Percentiles rank a stretch among this genome's conserved stretches.
These are phyloP conservation scores for Furcasterigmium sp. DNA, from an alignment of 2,329 filamentous ascomycete species.

Conservation along the genomic window DNA sequence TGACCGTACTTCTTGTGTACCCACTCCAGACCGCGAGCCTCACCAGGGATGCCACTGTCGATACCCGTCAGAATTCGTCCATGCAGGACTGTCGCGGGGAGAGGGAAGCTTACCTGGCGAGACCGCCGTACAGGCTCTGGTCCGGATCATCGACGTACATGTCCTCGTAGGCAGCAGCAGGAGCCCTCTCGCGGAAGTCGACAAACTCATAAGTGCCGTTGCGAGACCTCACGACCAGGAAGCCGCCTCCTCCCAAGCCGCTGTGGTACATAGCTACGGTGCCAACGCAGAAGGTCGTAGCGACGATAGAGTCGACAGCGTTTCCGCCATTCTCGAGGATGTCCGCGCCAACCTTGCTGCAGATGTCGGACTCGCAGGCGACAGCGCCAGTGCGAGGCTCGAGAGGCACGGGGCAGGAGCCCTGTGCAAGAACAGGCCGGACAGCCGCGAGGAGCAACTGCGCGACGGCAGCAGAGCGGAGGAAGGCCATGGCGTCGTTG, in stretches of 20 bases:
- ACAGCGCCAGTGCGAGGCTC: slow-evolving; percentile 42
- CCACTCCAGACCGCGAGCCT: slow-evolving; percentile 68
- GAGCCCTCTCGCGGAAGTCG: slow-evolving; percentile 82
- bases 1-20: slow-evolving; percentile 63
- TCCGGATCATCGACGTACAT: slow-evolving; percentile 72
- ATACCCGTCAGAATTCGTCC: background rate
- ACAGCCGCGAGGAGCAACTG: slow-evolving; percentile 8
- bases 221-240: slow-evolving; percentile 63
- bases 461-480: slow-evolving; percentile 6
- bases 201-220: slow-evolving; percentile 71
- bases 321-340: slow-evolving; percentile 57
- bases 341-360: slow-evolving; percentile 53
- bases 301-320: slow-evolving; percentile 61
- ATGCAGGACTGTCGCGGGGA: slow-evolving; percentile 18
- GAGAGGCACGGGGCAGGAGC: background rate
- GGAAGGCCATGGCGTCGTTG: slow-evolving; percentile 7
- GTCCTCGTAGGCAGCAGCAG: slow-evolving; percentile 69
- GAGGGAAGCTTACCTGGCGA: slow-evolving; percentile 58
- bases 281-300: slow-evolving; percentile 60
- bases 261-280: slow-evolving; percentile 60
- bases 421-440: slow-evolving; percentile 6
- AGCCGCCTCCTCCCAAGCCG: slow-evolving; percentile 75
- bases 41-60: slow-evolving; percentile 58
- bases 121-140: slow-evolving; percentile 61
- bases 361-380: slow-evolving; percentile 54